Conservation (phyloP, 768 basidiomycete genomes). For the Brasilioporus rufonigricans region DNA sequence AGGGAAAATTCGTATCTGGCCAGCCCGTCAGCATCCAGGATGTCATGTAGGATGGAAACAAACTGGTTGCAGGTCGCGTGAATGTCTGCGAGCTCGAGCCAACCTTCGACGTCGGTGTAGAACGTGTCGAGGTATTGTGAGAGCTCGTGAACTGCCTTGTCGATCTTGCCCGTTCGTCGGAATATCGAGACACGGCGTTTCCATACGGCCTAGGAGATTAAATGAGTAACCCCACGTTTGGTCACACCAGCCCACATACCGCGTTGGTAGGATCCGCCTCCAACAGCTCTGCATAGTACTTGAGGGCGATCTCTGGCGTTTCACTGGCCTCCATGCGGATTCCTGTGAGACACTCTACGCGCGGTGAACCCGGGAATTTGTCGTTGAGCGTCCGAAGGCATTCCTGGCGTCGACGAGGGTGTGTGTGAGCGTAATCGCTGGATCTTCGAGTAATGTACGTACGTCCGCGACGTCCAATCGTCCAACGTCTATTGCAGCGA, state of each 20-base stretch:
- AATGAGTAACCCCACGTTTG: background rate
- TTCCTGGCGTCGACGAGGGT: constrained; percentile 15
- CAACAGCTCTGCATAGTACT: constrained; percentile 62
- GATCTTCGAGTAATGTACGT: constrained; percentile 24
- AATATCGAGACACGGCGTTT: constrained; percentile 80
- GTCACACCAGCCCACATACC: constrained; percentile 45
- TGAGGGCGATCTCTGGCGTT: constrained; percentile 51
- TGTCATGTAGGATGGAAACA: constrained; percentile 24
- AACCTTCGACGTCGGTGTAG: constrained; percentile 85
- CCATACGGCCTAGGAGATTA: constrained; percentile 55
- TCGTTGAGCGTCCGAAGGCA: constrained; percentile 53
- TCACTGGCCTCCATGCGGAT: constrained; percentile 74
- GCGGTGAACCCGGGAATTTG: constrained; percentile 76
- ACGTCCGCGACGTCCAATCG: constrained; percentile 75
- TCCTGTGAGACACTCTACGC: constrained; percentile 75
- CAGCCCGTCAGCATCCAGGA: background rate
- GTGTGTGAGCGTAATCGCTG: constrained; percentile 5
- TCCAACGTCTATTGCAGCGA: constrained; percentile 78
- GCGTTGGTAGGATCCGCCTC: constrained; percentile 65
- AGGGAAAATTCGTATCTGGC: constrained; percentile 69
- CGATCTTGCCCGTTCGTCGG: constrained; percentile 56
- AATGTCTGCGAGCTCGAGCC: constrained; percentile 83
- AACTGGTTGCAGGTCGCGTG: constrained; percentile 76
- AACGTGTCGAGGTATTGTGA: constrained; percentile 78
- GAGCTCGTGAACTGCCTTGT: constrained; percentile 70